Evolutionary conservation across 805 yeast species (phyloP), one percentile per base, ranked within the genome.

Genomic region (Barnettozyma siamensis): DNA sequence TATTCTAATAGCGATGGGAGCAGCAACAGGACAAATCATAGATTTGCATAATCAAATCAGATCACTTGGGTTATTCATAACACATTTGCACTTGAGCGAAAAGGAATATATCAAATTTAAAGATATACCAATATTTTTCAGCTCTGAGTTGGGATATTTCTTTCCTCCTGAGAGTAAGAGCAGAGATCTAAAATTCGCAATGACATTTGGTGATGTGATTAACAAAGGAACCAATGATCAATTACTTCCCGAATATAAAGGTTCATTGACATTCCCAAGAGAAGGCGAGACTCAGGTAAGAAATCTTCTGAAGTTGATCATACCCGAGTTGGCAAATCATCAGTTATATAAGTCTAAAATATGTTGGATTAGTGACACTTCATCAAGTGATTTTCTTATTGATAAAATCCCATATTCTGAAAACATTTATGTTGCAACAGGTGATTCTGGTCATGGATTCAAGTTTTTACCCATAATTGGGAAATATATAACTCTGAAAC

Each of bases 361-460:
- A 6, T 68, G 72, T 48, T 69, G 73, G 73, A 60, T 67, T 34
- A 44, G 59, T 17, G 75, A 72, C 44, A 63, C 75, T 6, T 47
- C 64, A 8, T 65, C 66, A 41, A 57, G 66, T 7, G 64, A 70
- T 42, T 70, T 69, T 40, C 50, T 71, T 12, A 63, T 71, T 18
- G 72, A 69, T 45, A 43, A 43, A 21, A 58, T 65, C 18, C 76
- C 75, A 2, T 48, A 49, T 2, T 45, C 46, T 15, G 32, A 41
- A 0, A 62, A 61, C 21, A 54, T 67, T 2, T 60, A 45, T 38
- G 65, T 72, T n/a, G 74, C 73, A 0, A 59, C 70, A 10, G 77
- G 77, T 15, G 76, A 71, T 48, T 64, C 75, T 4, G 73, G 75
- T 8, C 76, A 71, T 51, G 73, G 63, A 5, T 71, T 64, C 54